Conservation (phyloP, 1,284 basidiomycete species). For the Lignosus rhinocerotis region DNA sequence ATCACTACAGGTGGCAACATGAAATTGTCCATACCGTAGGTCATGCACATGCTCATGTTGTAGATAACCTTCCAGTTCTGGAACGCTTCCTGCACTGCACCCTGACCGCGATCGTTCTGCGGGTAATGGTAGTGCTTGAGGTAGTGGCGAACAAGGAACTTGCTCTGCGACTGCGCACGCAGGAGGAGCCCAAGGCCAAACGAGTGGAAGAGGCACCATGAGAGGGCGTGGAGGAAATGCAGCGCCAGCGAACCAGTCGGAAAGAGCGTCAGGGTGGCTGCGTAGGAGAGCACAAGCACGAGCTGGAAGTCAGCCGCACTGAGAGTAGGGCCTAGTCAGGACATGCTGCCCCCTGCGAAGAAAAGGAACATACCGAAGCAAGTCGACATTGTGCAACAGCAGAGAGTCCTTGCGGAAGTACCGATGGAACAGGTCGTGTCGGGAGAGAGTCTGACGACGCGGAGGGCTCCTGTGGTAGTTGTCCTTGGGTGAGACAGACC, state of each 20-base stretch:
- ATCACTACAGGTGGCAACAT: neutral
- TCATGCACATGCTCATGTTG: constrained; percentile 94
- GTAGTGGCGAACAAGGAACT: constrained; percentile 93
- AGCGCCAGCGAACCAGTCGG: constrained; percentile 49
- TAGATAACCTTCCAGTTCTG: constrained; percentile 93
- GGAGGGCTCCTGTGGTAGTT: constrained; percentile 11
- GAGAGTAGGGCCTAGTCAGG: constrained; percentile 1
- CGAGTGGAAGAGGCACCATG: constrained; percentile 89
- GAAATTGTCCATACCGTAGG: constrained; percentile 68
- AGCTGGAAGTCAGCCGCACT: constrained; percentile 73
- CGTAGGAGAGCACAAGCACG: constrained; percentile 41
- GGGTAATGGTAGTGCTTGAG: constrained; percentile 90
- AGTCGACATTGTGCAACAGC: constrained; percentile 80
- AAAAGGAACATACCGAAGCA: constrained; percentile 64
- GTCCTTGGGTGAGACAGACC: constrained; percentile 12
- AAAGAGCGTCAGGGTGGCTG: constrained; percentile 35
- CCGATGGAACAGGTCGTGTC: constrained; percentile 88
- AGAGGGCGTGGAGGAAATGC: constrained; percentile 81
- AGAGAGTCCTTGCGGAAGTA: constrained; percentile 92
- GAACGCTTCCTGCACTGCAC: constrained; percentile 90
- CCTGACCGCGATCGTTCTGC: constrained; percentile 54
- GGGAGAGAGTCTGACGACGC: constrained; percentile 42
- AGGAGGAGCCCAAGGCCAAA: constrained; percentile 87
- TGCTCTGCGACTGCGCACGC: constrained; percentile 80
- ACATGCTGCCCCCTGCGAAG: constrained; percentile 1